phyloP scores from a whole-genome alignment of 805 yeast genomes.

The Isabelozyma pseudorhagii region DNA sequence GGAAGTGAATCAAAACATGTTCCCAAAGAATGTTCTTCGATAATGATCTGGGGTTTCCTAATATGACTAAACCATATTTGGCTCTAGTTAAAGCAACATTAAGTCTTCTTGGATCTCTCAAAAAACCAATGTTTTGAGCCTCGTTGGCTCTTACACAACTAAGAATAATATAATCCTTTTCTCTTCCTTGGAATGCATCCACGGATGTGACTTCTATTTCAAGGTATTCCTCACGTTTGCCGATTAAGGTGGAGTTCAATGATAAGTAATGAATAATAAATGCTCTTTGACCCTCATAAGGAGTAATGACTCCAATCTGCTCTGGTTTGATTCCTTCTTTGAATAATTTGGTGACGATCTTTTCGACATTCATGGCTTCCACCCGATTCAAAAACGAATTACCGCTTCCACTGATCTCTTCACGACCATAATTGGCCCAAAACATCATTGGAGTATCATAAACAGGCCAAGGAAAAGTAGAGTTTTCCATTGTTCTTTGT shows the following conservation, averaged over 20 bases:
- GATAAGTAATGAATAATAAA: slow-evolving; percentile 77
- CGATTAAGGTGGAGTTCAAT: slow-evolving; percentile 59
- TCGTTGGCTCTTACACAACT: slow-evolving; percentile 45
- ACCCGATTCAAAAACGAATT: slow-evolving; percentile 79
- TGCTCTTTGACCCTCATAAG: slow-evolving; percentile 91
- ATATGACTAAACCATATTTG: slow-evolving; percentile 44
- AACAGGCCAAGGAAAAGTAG: slow-evolving; percentile 90
- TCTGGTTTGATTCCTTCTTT: slow-evolving; percentile 73
- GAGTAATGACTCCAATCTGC: slow-evolving; percentile 91
- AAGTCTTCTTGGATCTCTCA: slow-evolving; percentile 42
- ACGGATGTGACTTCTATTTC: slow-evolving; percentile 74
- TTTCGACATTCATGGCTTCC: slow-evolving; percentile 87
- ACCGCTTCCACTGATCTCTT: slow-evolving; percentile 81
- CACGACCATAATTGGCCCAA: slow-evolving; percentile 87
- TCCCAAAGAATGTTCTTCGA: slow-evolving; percentile 75
- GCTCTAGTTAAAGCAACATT: slow-evolving; percentile 46
- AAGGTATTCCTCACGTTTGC: slow-evolving; percentile 54
- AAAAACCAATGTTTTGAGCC: slow-evolving; percentile 38
- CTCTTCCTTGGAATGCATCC: slow-evolving; percentile 45
- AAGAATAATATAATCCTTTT: slow-evolving; percentile 41
- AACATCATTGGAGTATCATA: slow-evolving; percentile 88
- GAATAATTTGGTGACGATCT: slow-evolving; percentile 67
- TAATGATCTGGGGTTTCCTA: slow-evolving; percentile 83
- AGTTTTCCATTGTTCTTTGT: slow-evolving; percentile 53
- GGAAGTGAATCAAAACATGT: slow-evolving; percentile 67